Evolutionary conservation across 768 basidiomycete genomes (phyloP), one percentile per base, ranked within the genome.

Genomic region (Clitopilus passeckerianus): DNA sequence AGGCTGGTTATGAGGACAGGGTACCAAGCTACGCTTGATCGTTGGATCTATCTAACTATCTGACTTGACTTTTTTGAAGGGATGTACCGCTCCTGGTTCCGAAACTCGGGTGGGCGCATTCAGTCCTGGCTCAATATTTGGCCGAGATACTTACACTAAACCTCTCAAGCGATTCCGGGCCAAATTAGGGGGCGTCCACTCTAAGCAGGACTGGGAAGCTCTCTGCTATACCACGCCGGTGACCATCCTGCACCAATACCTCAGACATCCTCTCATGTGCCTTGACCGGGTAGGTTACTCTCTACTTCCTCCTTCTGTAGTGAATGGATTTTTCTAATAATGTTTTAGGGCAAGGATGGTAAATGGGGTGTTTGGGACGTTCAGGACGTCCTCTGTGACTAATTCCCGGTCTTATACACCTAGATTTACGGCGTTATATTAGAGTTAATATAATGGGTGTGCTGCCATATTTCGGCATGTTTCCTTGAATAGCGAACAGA

Each of bases 321-420:
- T 23, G 12, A 46, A n/a, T 15, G 10, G 3, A 14, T 15, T 12
- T 41, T 12, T 18, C 46, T 54, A 5, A 54, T 54, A n/a, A 12
- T 33, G 2, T 4, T n/a, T 20, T 18, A 54, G 54, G 54, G 54
- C 2, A 54, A 59, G 27, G 22, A 59, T 23, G 59, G 59, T 14
- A 10, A 34, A 6, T 59, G 53, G 59, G 59, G 35, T 43, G 33
- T 59, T 35, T 59, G 59, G 59, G 35, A 59, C 37, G 20, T 59
- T 22, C 33, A 23, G 16, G 59, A 59, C 35, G n/a, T 22, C 18
- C n/a, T 20, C 10, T 50, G 46, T 50, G 46, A 50, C 22, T 50
- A n/a, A 50, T 30, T 30, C 27, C 7, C 27, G 3, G 27, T 30
- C 27, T 3, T 30, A 30, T n/a, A 30, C 3, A 7, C 27, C 7